Evolutionary conservation across 83 land plant genomes (phyloP).

Genomic region (Picea engelmannii): DNA sequence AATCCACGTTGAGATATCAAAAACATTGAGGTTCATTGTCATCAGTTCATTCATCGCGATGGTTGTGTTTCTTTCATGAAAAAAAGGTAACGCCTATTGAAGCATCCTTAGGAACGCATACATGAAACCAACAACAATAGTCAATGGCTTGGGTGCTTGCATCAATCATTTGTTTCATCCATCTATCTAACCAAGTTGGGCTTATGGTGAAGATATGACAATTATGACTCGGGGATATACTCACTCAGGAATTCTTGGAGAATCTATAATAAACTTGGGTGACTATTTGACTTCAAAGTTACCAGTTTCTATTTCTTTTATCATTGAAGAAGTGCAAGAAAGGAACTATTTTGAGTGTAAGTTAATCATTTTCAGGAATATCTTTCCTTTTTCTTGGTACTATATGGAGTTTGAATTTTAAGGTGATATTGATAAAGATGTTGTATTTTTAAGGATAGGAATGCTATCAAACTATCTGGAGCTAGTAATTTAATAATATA

Average conservation of each 20-base stretch:
- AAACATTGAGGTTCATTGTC: no score
- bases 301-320: slow-evolving; percentile 40
- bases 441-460: not conserved
- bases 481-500: not conserved
- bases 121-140: no score
- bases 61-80: no score
- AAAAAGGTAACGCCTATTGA: no score
- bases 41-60: no score
- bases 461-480: not conserved
- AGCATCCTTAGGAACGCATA: no score
- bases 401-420: not conserved
- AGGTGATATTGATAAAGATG: not conserved
- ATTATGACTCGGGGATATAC: slow-evolving; percentile 48
- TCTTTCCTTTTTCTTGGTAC: not conserved
- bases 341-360: slow-evolving; percentile 75
- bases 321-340: slow-evolving; percentile 60
- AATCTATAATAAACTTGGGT: slow-evolving; percentile 57
- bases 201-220: no score
- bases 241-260: slow-evolving; percentile 72
- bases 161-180: no score
- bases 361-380: not conserved
- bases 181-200: no score
- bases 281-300: slow-evolving; percentile 43
- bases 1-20: no score
- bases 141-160: no score